A percentile compares a stretch with the other conserved stretches of the same genome.
Evolutionary conservation across 352 stramenopile genomes (phyloP).

Genomic region (Phytophthora vignae): DNA sequence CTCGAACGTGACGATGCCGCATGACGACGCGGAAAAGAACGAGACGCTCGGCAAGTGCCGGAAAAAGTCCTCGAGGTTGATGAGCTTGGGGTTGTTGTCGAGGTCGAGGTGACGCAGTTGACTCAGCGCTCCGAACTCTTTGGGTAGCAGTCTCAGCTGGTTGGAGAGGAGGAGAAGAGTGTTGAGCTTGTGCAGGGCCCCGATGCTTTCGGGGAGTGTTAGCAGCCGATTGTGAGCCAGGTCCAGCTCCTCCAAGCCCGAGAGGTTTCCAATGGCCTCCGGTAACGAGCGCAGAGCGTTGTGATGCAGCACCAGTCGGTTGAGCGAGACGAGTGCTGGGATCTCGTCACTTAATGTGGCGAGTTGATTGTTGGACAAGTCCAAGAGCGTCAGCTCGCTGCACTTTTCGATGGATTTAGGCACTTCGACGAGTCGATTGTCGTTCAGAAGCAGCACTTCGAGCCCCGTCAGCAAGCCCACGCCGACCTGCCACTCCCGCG

Average conservation of each 20-base stretch:
- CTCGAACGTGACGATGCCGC: conserved; percentile 55
- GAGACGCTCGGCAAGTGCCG: conserved; percentile 39
- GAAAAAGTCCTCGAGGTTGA: conserved; percentile 48
- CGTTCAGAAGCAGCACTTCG: conserved; percentile 51
- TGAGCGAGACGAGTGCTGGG: conserved; percentile 43
- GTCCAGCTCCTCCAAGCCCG: conserved; percentile 47
- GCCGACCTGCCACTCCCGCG: conserved; percentile 75
- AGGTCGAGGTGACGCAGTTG: conserved; percentile 41
- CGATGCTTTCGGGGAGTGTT: conserved; percentile 49
- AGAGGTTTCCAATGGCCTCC: conserved; percentile 48
- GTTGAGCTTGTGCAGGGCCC: conserved; percentile 49
- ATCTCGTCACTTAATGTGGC: conserved; percentile 48
- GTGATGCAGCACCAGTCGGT: conserved; percentile 47
- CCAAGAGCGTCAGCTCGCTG: conserved; percentile 42
- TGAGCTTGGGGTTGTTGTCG: conserved; percentile 54
- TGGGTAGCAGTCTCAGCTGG: conserved; percentile 49
- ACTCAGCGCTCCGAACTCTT: conserved; percentile 45
- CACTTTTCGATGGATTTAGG: conserved; percentile 68
- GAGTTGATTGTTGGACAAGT: conserved; percentile 67
- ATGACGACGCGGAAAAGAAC: conserved; percentile 45
- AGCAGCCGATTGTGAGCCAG: conserved; percentile 52
- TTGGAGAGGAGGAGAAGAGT: conserved; percentile 53
- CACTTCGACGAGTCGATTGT: conserved; percentile 59
- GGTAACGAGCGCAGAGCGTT: conserved; percentile 55
- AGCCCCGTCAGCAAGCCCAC: conserved; percentile 49